Conservation (phyloP, 2,329 filamentous ascomycete species). For the Drechslerella dactyloides region DNA sequence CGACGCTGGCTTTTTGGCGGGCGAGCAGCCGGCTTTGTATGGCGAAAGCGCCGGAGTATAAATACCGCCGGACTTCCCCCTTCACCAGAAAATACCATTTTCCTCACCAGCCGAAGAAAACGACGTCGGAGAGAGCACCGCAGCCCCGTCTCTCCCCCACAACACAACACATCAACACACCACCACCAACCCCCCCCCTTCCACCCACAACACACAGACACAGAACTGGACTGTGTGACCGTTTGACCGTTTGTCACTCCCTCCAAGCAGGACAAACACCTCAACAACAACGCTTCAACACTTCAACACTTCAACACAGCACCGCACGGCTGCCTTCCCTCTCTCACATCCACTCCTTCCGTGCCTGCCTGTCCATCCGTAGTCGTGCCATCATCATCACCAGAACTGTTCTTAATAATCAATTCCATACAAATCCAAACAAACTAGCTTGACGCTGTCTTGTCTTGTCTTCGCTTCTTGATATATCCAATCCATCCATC, state of each 20-base stretch:
- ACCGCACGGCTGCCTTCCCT: no score
- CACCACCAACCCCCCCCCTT: not conserved
- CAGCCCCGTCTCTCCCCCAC: not conserved
- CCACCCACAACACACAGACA: no score
- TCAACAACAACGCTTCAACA: conserved; percentile 5
- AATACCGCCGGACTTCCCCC: conserved; percentile 47
- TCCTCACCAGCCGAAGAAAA: conserved; percentile 44
- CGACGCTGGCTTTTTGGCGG: conserved; percentile 18
- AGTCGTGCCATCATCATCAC: not conserved
- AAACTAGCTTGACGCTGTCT: conserved; percentile 15
- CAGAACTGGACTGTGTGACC: conserved; percentile 17
- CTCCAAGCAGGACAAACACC: not conserved
- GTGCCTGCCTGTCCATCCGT: conserved; percentile 1
- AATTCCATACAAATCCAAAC: not conserved
- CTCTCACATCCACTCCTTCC: conserved; percentile 11
- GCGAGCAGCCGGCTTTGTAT: conserved; percentile 31
- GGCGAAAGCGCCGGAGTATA: conserved; percentile 42
- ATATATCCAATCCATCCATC: no score
- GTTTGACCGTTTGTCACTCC: conserved; percentile 18
- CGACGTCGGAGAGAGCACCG: not conserved
- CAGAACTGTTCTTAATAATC: conserved; percentile 1
- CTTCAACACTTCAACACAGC: no score
- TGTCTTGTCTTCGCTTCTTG: no score
- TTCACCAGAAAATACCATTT: conserved; percentile 45
- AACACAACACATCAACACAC: conserved; percentile 14